phyloP scores from a whole-genome alignment of 2,329 filamentous ascomycete genomes.

The Onygenales sp. region DNA sequence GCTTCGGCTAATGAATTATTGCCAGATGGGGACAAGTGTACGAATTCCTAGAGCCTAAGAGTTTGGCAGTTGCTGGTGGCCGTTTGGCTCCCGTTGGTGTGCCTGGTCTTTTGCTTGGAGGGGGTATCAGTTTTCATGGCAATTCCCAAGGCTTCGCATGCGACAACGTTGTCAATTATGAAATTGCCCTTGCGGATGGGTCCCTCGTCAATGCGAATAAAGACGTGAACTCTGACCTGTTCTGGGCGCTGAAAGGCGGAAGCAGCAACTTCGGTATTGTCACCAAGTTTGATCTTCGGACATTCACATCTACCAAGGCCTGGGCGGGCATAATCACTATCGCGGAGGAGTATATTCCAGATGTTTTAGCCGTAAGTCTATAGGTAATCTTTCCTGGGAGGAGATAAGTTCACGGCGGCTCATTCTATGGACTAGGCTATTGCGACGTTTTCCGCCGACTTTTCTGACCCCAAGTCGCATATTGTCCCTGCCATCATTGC shows the following conservation, averaged over 20 bases:
- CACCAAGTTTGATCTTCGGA: constrained; percentile 30
- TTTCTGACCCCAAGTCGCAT: not conserved
- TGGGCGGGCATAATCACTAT: not conserved
- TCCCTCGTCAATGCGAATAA: constrained; percentile 21
- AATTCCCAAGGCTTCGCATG: constrained; percentile 21
- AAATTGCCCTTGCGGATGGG: constrained; percentile 29
- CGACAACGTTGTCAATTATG: constrained; percentile 23
- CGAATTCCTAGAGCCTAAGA: not conserved
- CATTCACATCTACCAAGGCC: constrained; percentile 1
- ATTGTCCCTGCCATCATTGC: constrained; percentile 14
- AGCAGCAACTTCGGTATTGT: constrained; percentile 35
- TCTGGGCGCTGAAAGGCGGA: constrained; percentile 34
- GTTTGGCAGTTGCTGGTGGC: not conserved
- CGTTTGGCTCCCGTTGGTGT: not conserved
- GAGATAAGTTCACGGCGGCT: too few relatives aligned
- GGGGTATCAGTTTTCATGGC: constrained; percentile 26
- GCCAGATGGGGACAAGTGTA: not conserved
- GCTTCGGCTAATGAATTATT: not conserved
- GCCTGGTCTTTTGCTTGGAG: constrained; percentile 10
- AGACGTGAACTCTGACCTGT: constrained; percentile 23
- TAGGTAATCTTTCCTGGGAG: not conserved
- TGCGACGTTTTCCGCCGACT: not conserved
- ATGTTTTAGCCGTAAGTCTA: not conserved
- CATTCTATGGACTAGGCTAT: not conserved
- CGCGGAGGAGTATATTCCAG: not conserved